phyloP scores from a whole-genome alignment of 495 filamentous ascomycete species.

The Tuber calosporum region DNA sequence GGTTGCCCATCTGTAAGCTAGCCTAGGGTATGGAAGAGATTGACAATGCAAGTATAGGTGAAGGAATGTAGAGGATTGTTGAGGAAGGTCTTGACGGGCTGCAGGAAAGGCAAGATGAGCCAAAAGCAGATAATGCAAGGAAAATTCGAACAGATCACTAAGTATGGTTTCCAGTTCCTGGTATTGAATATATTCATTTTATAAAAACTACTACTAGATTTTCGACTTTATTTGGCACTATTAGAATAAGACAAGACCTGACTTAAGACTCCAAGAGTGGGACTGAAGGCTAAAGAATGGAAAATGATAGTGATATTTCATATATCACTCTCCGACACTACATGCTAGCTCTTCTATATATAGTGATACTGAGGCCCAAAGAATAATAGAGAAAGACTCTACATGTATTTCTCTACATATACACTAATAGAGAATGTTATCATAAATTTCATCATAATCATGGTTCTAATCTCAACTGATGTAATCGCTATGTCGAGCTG shows the following conservation, averaged over 20 bases:
- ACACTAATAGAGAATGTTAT: constrained; percentile 92
- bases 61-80: constrained; percentile 57
- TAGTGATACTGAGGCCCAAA: constrained; percentile 63
- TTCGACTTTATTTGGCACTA: no score
- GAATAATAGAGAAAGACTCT: constrained; percentile 63
- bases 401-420: constrained; percentile 68
- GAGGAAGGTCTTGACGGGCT: constrained; percentile 62
- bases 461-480: constrained; percentile 69
- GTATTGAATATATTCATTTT: constrained; percentile 82
- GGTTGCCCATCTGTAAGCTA: constrained; percentile 63
- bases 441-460: constrained; percentile 79
- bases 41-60: constrained; percentile 52
- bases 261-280: constrained; percentile 65
- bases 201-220: constrained; percentile 56
- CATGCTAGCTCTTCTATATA: constrained; percentile 9
- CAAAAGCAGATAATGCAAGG: constrained; percentile 73
- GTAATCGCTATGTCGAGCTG: constrained; percentile 64
- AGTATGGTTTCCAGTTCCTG: constrained; percentile 69
- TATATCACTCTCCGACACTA: constrained; percentile 2
- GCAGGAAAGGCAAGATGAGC: constrained; percentile 64
- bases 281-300: constrained; percentile 64
- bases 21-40: constrained; percentile 46
- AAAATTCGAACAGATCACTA: constrained; percentile 68
- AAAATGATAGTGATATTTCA: constrained; percentile 38
- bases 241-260: no score